These are phyloP conservation scores for Wallacemonas sp. DNA, from an alignment of 208 protist genomes.

Conservation along the genomic window DNA sequence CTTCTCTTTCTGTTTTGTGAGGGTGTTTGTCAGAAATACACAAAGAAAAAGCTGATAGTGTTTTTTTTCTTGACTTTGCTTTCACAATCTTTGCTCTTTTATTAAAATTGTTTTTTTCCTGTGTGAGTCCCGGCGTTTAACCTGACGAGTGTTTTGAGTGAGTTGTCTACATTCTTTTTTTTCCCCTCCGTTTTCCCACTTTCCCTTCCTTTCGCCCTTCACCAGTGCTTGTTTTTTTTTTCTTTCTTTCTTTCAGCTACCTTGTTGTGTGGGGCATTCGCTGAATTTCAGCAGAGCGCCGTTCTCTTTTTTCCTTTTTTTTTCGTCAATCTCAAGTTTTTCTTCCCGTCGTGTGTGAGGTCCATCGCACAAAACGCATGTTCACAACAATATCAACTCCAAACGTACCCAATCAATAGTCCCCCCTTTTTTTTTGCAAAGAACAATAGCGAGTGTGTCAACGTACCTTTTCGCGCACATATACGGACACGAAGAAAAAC, in stretches of 20 bases:
- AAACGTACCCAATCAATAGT: no score
- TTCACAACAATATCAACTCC: no score
- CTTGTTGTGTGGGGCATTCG: not conserved
- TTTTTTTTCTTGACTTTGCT: no score
- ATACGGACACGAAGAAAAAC: no score
- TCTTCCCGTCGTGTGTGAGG: no score
- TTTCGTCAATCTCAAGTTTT: constrained; percentile 2
- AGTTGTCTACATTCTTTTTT: constrained; percentile 4
- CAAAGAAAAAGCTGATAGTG: no score
- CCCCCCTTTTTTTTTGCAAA: no score
- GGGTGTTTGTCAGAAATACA: no score
- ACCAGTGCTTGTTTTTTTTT: not conserved
- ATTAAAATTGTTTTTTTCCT: not conserved
- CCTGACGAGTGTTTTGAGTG: not conserved
- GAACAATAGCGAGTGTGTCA: no score
- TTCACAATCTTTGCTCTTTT: not conserved
- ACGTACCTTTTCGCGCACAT: no score
- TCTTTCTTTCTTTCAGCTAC: constrained; percentile 4
- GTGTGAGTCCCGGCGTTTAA: not conserved
- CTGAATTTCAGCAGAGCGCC: not conserved
- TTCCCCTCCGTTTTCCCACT: not conserved
- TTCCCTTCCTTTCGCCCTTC: not conserved
- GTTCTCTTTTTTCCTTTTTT: constrained; percentile 16
- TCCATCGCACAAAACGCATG: no score
- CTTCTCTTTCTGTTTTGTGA: no score